Percentiles rank a stretch among this genome's conserved stretches.
Conservation (phyloP, 768 basidiomycete genomes). For the Hemileccinum rubropunctum region DNA sequence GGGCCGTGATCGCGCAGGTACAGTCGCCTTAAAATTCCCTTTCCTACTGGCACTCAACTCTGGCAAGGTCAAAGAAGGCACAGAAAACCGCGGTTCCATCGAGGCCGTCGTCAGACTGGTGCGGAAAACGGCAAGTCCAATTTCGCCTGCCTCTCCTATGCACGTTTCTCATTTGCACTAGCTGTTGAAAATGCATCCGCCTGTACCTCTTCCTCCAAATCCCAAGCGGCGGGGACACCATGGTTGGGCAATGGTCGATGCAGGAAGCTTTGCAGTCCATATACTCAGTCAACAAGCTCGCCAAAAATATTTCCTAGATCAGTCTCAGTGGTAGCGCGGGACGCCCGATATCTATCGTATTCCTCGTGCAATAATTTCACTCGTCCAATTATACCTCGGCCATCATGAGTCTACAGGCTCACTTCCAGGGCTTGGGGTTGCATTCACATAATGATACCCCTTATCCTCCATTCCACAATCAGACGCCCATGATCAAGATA, state of each 20-base stretch:
- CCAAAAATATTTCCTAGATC: constrained; percentile 59
- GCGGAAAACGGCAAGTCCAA: constrained; percentile 60
- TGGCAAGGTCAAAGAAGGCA: constrained; percentile 76
- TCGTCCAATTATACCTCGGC: too few relatives aligned
- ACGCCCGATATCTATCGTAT: too few relatives aligned
- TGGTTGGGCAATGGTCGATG: constrained; percentile 85
- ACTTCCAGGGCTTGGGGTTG: too few relatives aligned
- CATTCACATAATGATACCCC: too few relatives aligned
- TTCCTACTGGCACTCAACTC: not conserved
- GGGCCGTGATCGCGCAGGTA: constrained; percentile 75
- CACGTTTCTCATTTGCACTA: constrained; percentile 28
- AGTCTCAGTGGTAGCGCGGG: constrained; percentile 26
- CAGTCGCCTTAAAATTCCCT: not conserved
- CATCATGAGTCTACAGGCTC: too few relatives aligned
- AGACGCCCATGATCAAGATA: too few relatives aligned
- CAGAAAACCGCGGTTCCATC: constrained; percentile 74
- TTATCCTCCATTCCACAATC: too few relatives aligned
- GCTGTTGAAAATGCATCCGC: constrained; percentile 59
- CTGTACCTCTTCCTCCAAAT: constrained; percentile 61
- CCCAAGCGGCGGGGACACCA: constrained; percentile 57
- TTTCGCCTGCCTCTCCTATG: not conserved
- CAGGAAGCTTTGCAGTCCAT: constrained; percentile 77
- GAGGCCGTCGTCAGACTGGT: constrained; percentile 70
- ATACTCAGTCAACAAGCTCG: constrained; percentile 64
- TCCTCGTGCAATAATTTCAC: too few relatives aligned